A percentile compares a stretch with the other conserved stretches of the same genome.
Conservation (phyloP, 352 stramenopile genomes). For the Globisporangium nodosum region DNA sequence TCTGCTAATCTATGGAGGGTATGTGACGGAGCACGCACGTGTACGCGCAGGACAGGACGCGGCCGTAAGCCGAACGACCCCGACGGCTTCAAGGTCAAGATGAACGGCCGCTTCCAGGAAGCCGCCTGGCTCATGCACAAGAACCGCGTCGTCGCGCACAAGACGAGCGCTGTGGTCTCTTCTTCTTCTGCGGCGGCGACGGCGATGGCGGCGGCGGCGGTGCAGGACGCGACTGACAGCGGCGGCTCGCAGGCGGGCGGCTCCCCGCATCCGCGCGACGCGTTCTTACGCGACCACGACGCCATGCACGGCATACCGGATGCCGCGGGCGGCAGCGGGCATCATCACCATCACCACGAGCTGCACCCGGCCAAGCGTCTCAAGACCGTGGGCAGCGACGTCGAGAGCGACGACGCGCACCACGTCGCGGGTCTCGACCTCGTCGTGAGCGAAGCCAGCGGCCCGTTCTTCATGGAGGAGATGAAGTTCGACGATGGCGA, state of each 20-base stretch:
- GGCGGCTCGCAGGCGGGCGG: slow-evolving; percentile 9
- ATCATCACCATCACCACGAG: background rate
- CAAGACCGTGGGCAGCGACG: slow-evolving; percentile 12
- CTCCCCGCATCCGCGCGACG: slow-evolving; percentile 1
- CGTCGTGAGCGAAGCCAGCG: slow-evolving; percentile 4
- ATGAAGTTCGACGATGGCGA: slow-evolving; percentile 15
- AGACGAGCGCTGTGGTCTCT: slow-evolving; percentile 3
- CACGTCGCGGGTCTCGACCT: slow-evolving; percentile 11
- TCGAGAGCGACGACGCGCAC: slow-evolving; percentile 15
- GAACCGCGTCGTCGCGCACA: slow-evolving; percentile 48
- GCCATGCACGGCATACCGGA: slow-evolving; percentile 1
- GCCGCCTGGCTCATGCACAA: slow-evolving; percentile 67
- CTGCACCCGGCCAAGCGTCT: slow-evolving; percentile 15
- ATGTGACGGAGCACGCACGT: slow-evolving; percentile 2
- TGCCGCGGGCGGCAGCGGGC: background rate
- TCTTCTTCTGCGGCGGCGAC: background rate
- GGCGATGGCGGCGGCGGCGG: background rate
- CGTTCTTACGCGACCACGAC: slow-evolving; percentile 10
- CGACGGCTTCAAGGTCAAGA: slow-evolving; percentile 65
- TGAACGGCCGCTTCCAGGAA: slow-evolving; percentile 63
- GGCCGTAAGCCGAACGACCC: slow-evolving; percentile 59
- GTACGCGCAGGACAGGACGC: slow-evolving; percentile 29
- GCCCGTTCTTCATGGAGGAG: slow-evolving; percentile 26
- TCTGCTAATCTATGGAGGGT: background rate
- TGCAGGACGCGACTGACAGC: slow-evolving; percentile 8